These are phyloP conservation scores for Fragaria vesca DNA, from an alignment of 306 rosid species.

Conservation along the genomic window DNA sequence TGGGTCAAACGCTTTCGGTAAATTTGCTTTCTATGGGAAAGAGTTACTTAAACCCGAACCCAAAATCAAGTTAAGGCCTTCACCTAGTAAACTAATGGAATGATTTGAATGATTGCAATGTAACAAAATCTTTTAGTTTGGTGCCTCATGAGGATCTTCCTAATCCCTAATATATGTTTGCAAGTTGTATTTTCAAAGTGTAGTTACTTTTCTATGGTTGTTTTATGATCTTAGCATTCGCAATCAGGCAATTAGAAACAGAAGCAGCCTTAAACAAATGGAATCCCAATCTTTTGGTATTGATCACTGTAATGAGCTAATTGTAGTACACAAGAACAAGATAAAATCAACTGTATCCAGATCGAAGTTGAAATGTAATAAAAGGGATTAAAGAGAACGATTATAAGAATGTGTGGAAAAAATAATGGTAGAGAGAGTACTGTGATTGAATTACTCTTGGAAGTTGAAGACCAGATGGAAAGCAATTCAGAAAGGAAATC, in stretches of 20 bases:
- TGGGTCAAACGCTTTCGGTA: too few species aligned
- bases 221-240: background rate
- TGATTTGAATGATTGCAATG: too few species aligned
- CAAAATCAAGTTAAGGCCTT: too few species aligned
- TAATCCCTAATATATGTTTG: too few species aligned
- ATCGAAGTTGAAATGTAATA: background rate
- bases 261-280: background rate
- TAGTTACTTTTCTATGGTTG: too few species aligned
- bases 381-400: background rate
- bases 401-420: background rate
- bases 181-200: too few species aligned
- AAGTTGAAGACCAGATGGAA: background rate
- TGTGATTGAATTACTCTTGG: background rate
- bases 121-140: too few species aligned
- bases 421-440: background rate
- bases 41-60: too few species aligned
- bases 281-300: background rate
- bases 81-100: too few species aligned
- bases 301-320: background rate
- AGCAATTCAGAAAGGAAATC: constrained; percentile 65
- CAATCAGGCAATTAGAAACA: background rate
- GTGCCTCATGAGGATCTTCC: too few species aligned
- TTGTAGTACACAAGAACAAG: background rate
- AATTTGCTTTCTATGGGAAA: background rate
- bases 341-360: background rate